Conservation (phyloP, 805 yeast genomes). For the Candida sanyiensis region DNA sequence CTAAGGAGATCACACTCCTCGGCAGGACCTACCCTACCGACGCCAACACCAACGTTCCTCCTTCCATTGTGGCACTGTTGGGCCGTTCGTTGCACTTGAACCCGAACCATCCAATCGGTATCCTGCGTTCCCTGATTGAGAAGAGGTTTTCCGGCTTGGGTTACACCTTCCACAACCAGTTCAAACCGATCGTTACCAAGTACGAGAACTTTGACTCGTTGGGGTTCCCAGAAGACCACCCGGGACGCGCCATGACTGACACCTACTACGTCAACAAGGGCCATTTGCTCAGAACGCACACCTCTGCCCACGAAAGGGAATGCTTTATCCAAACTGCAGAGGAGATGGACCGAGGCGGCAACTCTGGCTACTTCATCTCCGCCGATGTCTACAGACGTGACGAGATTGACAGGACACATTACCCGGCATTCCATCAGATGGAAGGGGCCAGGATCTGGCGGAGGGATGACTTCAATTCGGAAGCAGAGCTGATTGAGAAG, state of each 20-base stretch:
- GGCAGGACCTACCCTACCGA: constrained; percentile 55
- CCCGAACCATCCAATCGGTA: constrained; percentile 84
- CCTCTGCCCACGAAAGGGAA: constrained; percentile 93
- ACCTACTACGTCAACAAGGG: constrained; percentile 82
- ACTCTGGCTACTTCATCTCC: constrained; percentile 84
- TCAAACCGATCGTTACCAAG: constrained; percentile 76
- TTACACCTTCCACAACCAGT: constrained; percentile 72
- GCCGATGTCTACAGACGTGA: constrained; percentile 97
- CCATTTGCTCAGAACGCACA: constrained; percentile 80
- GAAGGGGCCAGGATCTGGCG: constrained; percentile 93
- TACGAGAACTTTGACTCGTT: constrained; percentile 85
- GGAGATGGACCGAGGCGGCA: constrained; percentile 29
- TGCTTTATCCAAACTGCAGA: constrained; percentile 46
- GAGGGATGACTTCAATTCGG: constrained; percentile 31
- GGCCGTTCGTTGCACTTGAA: constrained; percentile 70
- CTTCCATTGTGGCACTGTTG: constrained; percentile 59
- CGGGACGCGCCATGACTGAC: constrained; percentile 88
- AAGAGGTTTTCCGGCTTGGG: constrained; percentile 58
- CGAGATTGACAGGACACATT: constrained; percentile 92
- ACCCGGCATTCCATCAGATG: constrained; percentile 96
- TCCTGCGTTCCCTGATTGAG: constrained; percentile 70
- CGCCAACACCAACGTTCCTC: constrained; percentile 82
- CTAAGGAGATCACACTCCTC: constrained; percentile 30
- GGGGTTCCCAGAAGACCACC: constrained; percentile 89
- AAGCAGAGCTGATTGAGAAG: constrained; percentile 34